Percentiles rank a stretch among this genome's conserved stretches.
These are phyloP conservation scores for Podila verticillata DNA, from an alignment of 192 early-diverging fungal genomes.

Conservation along the genomic window DNA sequence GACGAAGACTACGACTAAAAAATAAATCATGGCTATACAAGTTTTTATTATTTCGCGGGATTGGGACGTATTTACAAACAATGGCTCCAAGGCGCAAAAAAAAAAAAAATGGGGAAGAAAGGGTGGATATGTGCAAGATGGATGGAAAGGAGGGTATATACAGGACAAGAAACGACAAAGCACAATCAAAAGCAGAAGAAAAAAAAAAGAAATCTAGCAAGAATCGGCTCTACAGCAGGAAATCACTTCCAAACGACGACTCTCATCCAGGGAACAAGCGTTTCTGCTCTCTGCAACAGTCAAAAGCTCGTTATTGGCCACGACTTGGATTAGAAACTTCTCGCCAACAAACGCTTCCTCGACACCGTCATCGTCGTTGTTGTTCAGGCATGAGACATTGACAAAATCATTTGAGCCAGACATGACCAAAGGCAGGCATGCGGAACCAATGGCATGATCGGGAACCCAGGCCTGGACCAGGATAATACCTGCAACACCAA, in stretches of 20 bases:
- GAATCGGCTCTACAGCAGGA: background rate
- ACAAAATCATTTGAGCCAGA: background rate
- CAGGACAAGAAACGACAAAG: background rate
- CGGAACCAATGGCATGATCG: conserved; percentile 1
- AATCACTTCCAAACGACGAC: conserved; percentile 17
- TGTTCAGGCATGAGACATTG: background rate
- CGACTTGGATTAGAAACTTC: conserved; percentile 1
- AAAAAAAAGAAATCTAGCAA: background rate
- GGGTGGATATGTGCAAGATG: background rate
- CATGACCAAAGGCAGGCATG: background rate
- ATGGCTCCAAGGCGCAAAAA: background rate
- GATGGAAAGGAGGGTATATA: background rate
- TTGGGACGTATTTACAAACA: conserved; percentile 1
- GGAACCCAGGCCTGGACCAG: conserved; percentile 38
- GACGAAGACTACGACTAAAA: conserved; percentile 39
- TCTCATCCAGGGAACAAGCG: conserved; percentile 37
- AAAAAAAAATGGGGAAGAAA: background rate
- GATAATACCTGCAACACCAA: conserved; percentile 40
- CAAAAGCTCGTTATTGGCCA: background rate
- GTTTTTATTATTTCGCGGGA: background rate
- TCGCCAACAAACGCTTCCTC: too few relatives aligned
- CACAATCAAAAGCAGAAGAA: too few relatives aligned
- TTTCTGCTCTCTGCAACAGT: conserved; percentile 13
- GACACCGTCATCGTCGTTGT: background rate
- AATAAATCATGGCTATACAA: conserved; percentile 1